Evolutionary conservation across 257 asterid genomes (phyloP).

Genomic region (Solanum tarapatanum): DNA sequence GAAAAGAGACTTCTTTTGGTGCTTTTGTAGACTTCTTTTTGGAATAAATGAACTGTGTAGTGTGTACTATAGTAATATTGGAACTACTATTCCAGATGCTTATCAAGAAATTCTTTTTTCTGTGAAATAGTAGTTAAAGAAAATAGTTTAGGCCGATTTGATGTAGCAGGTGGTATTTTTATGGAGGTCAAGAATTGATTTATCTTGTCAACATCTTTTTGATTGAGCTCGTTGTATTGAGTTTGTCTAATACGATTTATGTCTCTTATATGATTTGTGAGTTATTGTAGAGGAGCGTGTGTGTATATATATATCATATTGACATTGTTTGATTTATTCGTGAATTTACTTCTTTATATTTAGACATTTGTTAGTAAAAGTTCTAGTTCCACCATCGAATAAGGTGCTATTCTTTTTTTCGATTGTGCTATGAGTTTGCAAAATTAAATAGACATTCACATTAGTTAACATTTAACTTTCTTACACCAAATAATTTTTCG

Average conservation of each 20-base stretch:
- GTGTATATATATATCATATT: too few relatives aligned
- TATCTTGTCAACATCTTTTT: too few relatives aligned
- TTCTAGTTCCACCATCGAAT: neutral
- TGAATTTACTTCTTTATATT: too few relatives aligned
- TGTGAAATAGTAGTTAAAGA: neutral
- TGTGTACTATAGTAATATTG: neutral
- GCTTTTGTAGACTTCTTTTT: constrained; percentile 29
- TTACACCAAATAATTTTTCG: neutral
- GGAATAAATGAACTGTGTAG: neutral
- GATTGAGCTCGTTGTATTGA: neutral
- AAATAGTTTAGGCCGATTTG: too few relatives aligned
- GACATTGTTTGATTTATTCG: too few relatives aligned
- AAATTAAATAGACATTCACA: neutral
- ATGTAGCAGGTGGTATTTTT: neutral
- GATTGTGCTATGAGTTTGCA: neutral
- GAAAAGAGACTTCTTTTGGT: constrained; percentile 30
- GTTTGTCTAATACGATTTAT: too few relatives aligned
- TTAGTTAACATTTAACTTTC: neutral
- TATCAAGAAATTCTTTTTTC: neutral
- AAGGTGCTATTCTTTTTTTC: neutral
- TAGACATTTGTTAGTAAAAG: neutral
- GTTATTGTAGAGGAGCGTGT: too few relatives aligned
- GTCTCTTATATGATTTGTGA: neutral
- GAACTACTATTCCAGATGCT: neutral
- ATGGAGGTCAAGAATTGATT: neutral